Evolutionary conservation across 1,139 yeast species (phyloP), one percentile per base, ranked within the genome.

Genomic region (Protomyces pachydermus): DNA sequence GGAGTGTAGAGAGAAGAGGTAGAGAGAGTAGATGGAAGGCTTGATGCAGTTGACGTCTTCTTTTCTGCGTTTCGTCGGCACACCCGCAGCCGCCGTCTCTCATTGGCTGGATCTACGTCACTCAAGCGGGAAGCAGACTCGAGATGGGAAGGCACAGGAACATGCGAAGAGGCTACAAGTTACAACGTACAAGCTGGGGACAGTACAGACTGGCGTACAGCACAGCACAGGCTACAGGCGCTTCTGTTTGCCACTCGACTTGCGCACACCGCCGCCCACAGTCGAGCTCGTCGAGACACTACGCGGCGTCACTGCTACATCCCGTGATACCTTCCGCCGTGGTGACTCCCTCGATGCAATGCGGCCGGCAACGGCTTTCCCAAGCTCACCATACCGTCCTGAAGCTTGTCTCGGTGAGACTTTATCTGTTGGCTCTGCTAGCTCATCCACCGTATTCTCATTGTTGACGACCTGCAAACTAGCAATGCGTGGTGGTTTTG

Each of bases 181-280:
- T 28, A 28, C 32, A 5, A 28, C 32, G 8, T 28, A 28, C 32
- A 28, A 4, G 32, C 32, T 28, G 32, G 5, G 4, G 4, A 9
- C 39, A 35, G 39, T 14, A 35, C 39, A 35, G 3, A 2, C 3
- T 10, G 39, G 25, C 14, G 18, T 14, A 3, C n/a, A 42, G 46
- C 20, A 16, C 3, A 28, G 32, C 23, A 20, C 23, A 12, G 23
- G 12, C 48, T 42, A 42, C 9, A 42, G 55, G n/a, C 56, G 60
- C 45, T 57, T 61, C 23, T 65, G 65, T 32, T 64, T 64, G 34
- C 55, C 61, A 25, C 57, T 60, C 25, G 56, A 65, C 52, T 61
- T 64, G 35, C 66, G 38, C 16, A 58, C 62, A 10, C 62, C 61
- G 16, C 42, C 42, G 3, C 61, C 56, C 12, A 25, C 37, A 32